phyloP scores from a whole-genome alignment of 2,329 filamentous ascomycete genomes.

The Falciphora oryzae region DNA sequence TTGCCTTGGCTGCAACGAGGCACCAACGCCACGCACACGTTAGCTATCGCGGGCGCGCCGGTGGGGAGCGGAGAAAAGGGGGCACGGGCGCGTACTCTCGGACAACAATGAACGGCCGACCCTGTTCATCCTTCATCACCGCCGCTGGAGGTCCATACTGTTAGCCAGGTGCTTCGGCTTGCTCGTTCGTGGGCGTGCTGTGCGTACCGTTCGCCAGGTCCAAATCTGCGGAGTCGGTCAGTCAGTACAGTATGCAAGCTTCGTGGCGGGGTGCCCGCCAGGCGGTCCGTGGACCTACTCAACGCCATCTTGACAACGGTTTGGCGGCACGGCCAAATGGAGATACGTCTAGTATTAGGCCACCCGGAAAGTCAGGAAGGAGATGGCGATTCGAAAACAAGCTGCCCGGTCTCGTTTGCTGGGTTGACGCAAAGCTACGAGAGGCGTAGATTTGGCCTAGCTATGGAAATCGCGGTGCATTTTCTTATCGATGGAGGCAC shows the following conservation, averaged over 20 bases:
- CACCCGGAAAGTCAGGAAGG: background rate
- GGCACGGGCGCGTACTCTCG: constrained; percentile 68
- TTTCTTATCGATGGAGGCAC: constrained; percentile 1
- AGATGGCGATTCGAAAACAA: background rate
- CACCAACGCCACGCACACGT: background rate
- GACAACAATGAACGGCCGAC: constrained; percentile 95
- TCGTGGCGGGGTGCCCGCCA: background rate
- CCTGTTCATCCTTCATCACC: constrained; percentile 95
- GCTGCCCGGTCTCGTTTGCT: background rate
- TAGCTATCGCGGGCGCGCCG: constrained; percentile 1
- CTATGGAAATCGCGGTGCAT: background rate
- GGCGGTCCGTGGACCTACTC: constrained; percentile 37
- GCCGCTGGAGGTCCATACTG: constrained; percentile 38
- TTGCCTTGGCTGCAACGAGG: constrained; percentile 69
- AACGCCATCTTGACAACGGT: constrained; percentile 46
- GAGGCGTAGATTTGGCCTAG: background rate
- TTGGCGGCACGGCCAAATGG: background rate
- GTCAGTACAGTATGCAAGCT: constrained; percentile 1
- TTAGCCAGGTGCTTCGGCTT: constrained; percentile 15
- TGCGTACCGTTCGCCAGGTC: constrained; percentile 75
- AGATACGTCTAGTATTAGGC: background rate
- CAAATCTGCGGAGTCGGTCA: constrained; percentile 52
- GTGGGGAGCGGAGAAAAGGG: constrained; percentile 8
- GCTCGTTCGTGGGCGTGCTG: constrained; percentile 14
- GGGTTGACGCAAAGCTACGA: background rate